Conservation (phyloP, 2,329 filamentous ascomycete genomes). For the Claviceps pazoutovae region DNA sequence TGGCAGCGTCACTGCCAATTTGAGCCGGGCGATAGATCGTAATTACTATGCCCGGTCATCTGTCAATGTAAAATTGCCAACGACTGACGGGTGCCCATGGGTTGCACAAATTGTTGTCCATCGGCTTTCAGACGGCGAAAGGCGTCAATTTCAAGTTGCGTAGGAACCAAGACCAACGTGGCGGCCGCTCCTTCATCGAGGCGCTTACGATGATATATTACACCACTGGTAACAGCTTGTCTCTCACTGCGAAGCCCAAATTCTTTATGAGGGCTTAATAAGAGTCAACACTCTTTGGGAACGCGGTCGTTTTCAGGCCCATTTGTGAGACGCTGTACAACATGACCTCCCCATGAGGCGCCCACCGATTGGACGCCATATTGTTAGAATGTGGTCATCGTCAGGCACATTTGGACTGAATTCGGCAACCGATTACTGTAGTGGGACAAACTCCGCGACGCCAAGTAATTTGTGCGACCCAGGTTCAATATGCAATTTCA, state of each 20-base stretch:
- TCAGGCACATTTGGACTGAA: not conserved
- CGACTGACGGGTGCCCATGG: not conserved
- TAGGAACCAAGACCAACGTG: not conserved
- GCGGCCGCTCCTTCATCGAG: not conserved
- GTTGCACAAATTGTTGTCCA: not conserved
- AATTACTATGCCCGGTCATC: not conserved
- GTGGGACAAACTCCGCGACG: not conserved
- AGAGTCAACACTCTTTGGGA: not conserved
- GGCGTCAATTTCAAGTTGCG: no score
- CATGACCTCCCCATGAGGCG: not conserved
- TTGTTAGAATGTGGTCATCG: not conserved
- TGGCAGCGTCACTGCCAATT: no score
- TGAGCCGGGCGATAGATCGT: no score
- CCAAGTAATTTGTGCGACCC: not conserved
- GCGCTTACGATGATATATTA: not conserved
- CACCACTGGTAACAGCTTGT: not conserved
- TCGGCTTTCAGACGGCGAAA: not conserved
- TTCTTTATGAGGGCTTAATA: no score
- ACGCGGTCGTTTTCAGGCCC: not conserved
- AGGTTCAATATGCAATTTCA: not conserved
- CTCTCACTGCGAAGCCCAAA: not conserved
- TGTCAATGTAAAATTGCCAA: not conserved
- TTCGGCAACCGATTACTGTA: not conserved
- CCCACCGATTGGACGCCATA: conserved; percentile 1
- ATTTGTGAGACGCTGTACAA: not conserved